A percentile compares a stretch with the other conserved stretches of the same genome.
Conservation (phyloP, 331 rosid species). For the Phaseolus coccineus region DNA sequence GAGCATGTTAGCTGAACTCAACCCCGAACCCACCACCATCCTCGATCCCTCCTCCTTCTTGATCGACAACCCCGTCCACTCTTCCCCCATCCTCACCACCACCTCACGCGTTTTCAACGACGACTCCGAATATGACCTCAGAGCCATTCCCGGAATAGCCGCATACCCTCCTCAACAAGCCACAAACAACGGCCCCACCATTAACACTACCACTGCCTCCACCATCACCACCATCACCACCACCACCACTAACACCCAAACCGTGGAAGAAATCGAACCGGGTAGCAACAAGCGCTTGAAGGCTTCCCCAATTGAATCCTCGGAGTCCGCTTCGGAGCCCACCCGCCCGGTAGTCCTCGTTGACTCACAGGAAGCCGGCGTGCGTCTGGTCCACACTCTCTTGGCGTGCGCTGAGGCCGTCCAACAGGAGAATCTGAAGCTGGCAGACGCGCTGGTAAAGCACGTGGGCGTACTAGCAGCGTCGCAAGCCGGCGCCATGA, state of each 20-base stretch:
- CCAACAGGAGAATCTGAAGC: conserved; percentile 61
- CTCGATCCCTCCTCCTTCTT: background rate
- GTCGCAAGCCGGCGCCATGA: conserved; percentile 79
- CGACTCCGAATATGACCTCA: conserved; percentile 77
- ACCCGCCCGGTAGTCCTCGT: conserved; percentile 69
- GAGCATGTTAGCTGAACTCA: conserved; percentile 74
- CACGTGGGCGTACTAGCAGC: conserved; percentile 64
- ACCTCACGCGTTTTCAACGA: conserved; percentile 51
- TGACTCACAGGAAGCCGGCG: conserved; percentile 75
- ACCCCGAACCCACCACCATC: conserved; percentile 45
- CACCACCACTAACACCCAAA: too few species aligned
- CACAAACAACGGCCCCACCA: background rate
- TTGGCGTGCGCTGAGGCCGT: conserved; percentile 87
- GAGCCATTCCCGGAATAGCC: conserved; percentile 81
- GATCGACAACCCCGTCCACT: background rate
- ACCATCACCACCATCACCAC: background rate
- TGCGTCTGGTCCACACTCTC: conserved; percentile 77
- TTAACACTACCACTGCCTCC: background rate
- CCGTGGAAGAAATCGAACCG: background rate
- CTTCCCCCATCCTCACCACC: background rate
- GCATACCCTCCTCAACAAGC: conserved; percentile 56
- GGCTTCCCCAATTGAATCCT: background rate
- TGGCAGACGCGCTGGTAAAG: conserved; percentile 70
- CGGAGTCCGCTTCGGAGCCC: conserved; percentile 30
- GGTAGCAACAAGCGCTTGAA: conserved; percentile 48